Base-by-base conservation (phyloP, 2,329 filamentous ascomycete genomes). In the Pseudocercospora macadamiae region DNA sequence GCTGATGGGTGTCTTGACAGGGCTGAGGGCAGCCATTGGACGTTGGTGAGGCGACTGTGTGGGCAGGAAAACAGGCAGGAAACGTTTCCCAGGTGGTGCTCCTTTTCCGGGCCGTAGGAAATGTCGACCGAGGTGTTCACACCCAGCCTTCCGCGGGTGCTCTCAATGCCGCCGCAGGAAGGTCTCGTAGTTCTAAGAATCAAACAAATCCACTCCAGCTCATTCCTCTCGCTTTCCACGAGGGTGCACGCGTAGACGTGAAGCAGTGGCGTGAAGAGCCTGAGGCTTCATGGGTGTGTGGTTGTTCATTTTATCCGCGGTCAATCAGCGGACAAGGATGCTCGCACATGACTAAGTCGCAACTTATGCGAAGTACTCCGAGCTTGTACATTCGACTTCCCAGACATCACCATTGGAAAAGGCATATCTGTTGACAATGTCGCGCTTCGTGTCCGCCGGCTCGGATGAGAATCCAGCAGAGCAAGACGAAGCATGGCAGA, bases 401-500 rank as follows among this genome's bases (percentile, higher is more conserved):
- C 37, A 54, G 25, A 49, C 9, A 9, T 25, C 45, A 19, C 30
- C 7, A n/a, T 10, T 7, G 45, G 36, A 56, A 45, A 19, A 23
- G n/a, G 21, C n/a, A 6, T 25, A 21, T 18, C n/a, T 34, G 5
- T 6, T 12, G 3, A 4, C 23, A 14, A 80, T 82, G 73, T 82
- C 79, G 21, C 79, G 80, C 51, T 83, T 83, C 67, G 77, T 83
- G 32, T 79, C 80, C 37, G 81, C 77, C n/a, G 80, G 80, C 26
- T 80, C 76, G 1, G 78, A 81, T 59, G 80, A 81, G 57, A 19
- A 47, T 10, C 76, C 78, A 26, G 74, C 73, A 4, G 73, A 79
- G 64, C 75, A 79, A 65, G 77, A 82, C 62, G 76, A 77, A 30
- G 86, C 86, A 59, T 91, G 89, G 88, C 82, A 84, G 64, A 77